A percentile compares a stretch with the other conserved stretches of the same genome.
Conservation (phyloP, 192 early-diverging fungal species). For the Pecoramyces ruminantium region DNA sequence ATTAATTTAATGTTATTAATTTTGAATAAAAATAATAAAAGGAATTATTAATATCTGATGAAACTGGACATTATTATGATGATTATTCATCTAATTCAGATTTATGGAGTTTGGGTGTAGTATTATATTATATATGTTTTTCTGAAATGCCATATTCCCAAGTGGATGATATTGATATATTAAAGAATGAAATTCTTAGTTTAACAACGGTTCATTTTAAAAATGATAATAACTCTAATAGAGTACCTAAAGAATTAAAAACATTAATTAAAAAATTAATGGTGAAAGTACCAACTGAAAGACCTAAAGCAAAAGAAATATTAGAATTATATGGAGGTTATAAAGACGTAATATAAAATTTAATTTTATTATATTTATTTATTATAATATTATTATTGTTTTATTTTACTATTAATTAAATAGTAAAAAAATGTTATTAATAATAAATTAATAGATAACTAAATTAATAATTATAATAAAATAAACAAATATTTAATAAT, state of each 20-base stretch:
- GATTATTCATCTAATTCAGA: slow-evolving; percentile 76
- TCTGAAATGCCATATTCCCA: slow-evolving; percentile 63
- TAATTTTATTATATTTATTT: too few species aligned
- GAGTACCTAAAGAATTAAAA: background rate
- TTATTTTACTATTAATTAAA: too few species aligned
- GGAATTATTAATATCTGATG: slow-evolving; percentile 22
- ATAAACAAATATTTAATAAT: too few species aligned
- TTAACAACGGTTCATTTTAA: slow-evolving; percentile 13
- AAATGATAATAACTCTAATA: background rate
- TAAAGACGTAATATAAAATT: background rate
- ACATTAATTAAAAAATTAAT: background rate
- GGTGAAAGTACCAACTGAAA: background rate
- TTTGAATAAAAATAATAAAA: slow-evolving; percentile 16
- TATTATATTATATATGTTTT: slow-evolving; percentile 84
- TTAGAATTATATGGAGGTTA: background rate
- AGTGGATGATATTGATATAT: slow-evolving; percentile 74
- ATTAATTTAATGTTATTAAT: too few species aligned
- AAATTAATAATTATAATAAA: too few species aligned
- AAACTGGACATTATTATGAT: slow-evolving; percentile 45
- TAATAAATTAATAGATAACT: too few species aligned
- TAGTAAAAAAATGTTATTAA: too few species aligned
- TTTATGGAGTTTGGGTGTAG: slow-evolving; percentile 89
- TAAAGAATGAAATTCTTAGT: slow-evolving; percentile 60
- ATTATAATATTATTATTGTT: too few species aligned
- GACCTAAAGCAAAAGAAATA: background rate